Conservation (phyloP, 2,329 filamentous ascomycete genomes). For the Colletotrichum plurivorum region DNA sequence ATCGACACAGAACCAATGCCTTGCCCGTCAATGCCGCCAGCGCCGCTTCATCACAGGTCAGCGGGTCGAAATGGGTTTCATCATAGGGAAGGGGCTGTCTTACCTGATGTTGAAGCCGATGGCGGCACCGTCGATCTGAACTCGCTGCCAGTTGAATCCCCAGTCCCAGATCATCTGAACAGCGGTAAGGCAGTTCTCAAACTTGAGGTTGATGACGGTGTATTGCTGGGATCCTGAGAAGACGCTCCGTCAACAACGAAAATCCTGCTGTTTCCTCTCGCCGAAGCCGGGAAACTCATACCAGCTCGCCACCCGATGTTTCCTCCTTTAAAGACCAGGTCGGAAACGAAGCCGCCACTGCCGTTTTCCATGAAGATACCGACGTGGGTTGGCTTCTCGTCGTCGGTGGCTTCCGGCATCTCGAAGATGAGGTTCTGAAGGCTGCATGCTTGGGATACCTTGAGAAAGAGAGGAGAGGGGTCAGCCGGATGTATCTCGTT, state of each 20-base stretch:
- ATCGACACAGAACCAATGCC: slow-evolving; percentile 39
- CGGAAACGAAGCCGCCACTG: slow-evolving; percentile 61
- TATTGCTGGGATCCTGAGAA: slow-evolving; percentile 70
- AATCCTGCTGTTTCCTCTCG: too few species aligned
- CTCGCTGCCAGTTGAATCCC: slow-evolving; percentile 73
- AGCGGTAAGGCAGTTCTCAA: slow-evolving; percentile 73
- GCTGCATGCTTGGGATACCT: slow-evolving; percentile 63
- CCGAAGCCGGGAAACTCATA: too few species aligned
- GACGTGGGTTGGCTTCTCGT: slow-evolving; percentile 48
- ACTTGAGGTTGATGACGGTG: slow-evolving; percentile 73
- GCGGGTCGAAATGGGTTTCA: too few species aligned
- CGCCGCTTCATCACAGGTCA: slow-evolving; percentile 37
- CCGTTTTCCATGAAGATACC: slow-evolving; percentile 51
- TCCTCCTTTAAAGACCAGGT: slow-evolving; percentile 77
- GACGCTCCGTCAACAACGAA: too few species aligned
- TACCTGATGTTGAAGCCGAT: slow-evolving; percentile 45
- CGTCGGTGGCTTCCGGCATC: neutral
- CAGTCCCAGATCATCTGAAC: slow-evolving; percentile 79
- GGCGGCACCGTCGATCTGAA: slow-evolving; percentile 43
- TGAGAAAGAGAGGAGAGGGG: too few species aligned
- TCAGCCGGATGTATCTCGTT: too few species aligned
- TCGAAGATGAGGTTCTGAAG: slow-evolving; percentile 62
- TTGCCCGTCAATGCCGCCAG: slow-evolving; percentile 49
- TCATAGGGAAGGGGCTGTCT: too few species aligned
- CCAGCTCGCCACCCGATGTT: slow-evolving; percentile 70